Conservation (phyloP, 306 rosid genomes). For the Trichosanthes cucumerina region DNA sequence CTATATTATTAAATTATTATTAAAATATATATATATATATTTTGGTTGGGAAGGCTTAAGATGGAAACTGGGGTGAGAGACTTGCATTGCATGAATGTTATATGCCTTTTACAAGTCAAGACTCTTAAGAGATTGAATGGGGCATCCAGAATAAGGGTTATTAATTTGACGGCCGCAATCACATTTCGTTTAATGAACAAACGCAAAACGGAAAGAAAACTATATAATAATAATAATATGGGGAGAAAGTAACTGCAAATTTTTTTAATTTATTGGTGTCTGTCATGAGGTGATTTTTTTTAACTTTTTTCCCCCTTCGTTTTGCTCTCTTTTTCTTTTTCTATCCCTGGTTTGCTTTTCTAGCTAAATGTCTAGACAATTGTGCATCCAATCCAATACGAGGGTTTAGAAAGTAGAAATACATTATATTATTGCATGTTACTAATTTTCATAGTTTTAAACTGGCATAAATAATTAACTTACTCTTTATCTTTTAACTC, state of each 20-base stretch:
- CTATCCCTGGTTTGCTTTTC: not conserved
- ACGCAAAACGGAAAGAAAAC: not conserved
- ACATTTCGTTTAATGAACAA: not conserved
- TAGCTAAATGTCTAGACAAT: not conserved
- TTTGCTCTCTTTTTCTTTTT: not conserved
- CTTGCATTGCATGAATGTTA: constrained; percentile 1
- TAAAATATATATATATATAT: no score
- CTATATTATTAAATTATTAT: no score
- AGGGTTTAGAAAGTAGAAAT: not conserved
- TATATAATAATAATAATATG: not conserved
- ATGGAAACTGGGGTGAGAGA: not conserved
- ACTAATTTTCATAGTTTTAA: not conserved
- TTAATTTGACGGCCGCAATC: constrained; percentile 10
- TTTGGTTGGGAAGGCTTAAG: not conserved
- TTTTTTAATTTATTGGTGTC: no score
- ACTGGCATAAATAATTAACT: not conserved
- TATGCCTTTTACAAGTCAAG: not conserved
- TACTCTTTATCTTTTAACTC: no score
- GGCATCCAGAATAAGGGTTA: not conserved
- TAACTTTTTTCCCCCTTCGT: not conserved
- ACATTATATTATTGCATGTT: not conserved
- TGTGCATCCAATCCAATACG: not conserved
- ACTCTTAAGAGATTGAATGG: constrained; percentile 6
- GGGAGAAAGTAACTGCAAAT: not conserved
- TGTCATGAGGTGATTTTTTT: not conserved